These are phyloP conservation scores for Thalassiosira profunda DNA, from an alignment of 108 stramenopile genomes.

Conservation along the genomic window DNA sequence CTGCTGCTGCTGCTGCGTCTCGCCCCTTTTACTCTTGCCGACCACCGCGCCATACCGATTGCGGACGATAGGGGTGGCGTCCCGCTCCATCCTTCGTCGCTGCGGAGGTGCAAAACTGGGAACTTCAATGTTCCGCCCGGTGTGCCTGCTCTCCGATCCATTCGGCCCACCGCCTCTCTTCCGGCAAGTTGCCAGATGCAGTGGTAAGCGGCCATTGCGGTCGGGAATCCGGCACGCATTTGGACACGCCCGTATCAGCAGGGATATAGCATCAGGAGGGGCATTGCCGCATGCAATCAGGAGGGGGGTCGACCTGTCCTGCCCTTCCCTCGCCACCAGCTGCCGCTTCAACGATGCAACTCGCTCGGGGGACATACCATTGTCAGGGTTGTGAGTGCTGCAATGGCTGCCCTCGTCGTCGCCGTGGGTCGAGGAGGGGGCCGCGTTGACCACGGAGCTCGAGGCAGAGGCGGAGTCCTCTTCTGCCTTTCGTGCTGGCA, in stretches of 20 bases:
- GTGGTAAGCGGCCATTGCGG: slow-evolving; percentile 29
- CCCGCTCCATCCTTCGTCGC: slow-evolving; percentile 2
- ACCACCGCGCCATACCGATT: too few species aligned
- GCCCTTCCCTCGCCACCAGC: slow-evolving; percentile 18
- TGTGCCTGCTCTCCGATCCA: neutral
- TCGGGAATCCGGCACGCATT: slow-evolving; percentile 35
- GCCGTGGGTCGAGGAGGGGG: too few species aligned
- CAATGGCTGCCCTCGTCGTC: too few species aligned
- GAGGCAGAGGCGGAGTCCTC: too few species aligned
- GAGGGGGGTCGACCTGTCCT: slow-evolving; percentile 36
- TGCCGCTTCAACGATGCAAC: slow-evolving; percentile 3
- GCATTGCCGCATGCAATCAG: slow-evolving; percentile 34
- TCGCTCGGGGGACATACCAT: neutral
- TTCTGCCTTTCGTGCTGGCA: too few species aligned
- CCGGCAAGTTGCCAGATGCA: slow-evolving; percentile 21
- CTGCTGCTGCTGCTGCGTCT: neutral
- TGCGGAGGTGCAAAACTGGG: too few species aligned
- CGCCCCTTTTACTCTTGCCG: neutral
- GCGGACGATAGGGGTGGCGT: neutral
- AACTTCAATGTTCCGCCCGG: neutral
- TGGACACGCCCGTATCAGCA: slow-evolving; percentile 16
- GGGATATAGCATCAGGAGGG: slow-evolving; percentile 20
- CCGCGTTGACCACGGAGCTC: too few species aligned
- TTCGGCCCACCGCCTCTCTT: neutral
- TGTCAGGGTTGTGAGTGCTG: too few species aligned